Percentiles rank a stretch among this genome's conserved stretches.
These are phyloP conservation scores for Karstenula rhodostoma DNA, from an alignment of 2,329 filamentous ascomycete genomes.

Conservation along the genomic window DNA sequence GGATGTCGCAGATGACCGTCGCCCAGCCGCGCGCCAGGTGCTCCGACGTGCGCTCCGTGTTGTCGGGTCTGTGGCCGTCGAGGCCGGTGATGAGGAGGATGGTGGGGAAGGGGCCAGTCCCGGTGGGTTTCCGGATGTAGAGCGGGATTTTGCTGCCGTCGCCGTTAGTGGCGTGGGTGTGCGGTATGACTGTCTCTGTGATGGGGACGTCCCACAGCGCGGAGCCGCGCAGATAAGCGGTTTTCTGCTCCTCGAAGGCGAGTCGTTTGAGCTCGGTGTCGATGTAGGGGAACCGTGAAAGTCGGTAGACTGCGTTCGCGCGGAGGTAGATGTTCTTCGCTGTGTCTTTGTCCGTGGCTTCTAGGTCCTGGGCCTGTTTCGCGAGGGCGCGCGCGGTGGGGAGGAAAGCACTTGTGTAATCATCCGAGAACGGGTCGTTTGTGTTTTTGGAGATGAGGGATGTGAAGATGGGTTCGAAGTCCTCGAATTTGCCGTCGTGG, in stretches of 20 bases:
- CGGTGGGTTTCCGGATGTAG: conserved; percentile 67
- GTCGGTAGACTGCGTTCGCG: conserved; percentile 74
- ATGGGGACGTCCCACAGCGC: conserved; percentile 60
- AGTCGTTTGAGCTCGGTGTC: conserved; percentile 60
- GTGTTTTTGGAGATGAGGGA: conserved; percentile 59
- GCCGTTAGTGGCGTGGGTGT: conserved; percentile 57
- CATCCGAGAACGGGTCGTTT: conserved; percentile 69
- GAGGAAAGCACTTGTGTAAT: conserved; percentile 70
- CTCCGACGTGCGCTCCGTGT: conserved; percentile 54
- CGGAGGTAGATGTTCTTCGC: conserved; percentile 72
- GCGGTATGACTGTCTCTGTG: conserved; percentile 66
- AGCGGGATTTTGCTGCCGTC: conserved; percentile 68
- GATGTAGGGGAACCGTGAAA: conserved; percentile 72
- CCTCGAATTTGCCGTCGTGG: conserved; percentile 72
- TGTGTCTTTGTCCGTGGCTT: conserved; percentile 56
- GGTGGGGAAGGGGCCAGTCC: conserved; percentile 54
- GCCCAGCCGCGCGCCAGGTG: conserved; percentile 59
- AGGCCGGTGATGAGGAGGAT: conserved; percentile 65
- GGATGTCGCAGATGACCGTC: conserved; percentile 62
- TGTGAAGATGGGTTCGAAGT: conserved; percentile 69
- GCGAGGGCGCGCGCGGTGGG: conserved; percentile 67
- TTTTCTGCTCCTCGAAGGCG: conserved; percentile 72
- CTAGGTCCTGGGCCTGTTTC: conserved; percentile 59
- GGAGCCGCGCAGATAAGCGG: conserved; percentile 65
- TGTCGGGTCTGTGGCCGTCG: conserved; percentile 65